Base-by-base conservation (phyloP, 352 stramenopile species). In the Detonula confervacea region DNA sequence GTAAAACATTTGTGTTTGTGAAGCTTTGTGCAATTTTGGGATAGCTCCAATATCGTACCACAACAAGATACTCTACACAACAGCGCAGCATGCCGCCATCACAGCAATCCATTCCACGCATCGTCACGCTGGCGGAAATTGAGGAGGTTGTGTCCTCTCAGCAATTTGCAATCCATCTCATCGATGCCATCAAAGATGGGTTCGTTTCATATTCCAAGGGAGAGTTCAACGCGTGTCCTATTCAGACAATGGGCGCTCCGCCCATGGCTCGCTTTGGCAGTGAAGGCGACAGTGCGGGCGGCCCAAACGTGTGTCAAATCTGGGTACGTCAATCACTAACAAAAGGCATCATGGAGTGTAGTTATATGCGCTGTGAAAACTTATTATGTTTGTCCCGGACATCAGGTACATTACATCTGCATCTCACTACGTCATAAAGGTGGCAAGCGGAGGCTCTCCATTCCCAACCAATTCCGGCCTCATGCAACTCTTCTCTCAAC, bases 261-360 rank as follows among this genome's bases (percentile, higher is more conserved):
- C 86, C 86, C 1, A 86, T 90, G 69, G 70, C 73, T 42, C 77
- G 70, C 9, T 87, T 90, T 70, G 37, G 16, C 8, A 25, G 46
- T 11, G 61, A 73, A 27, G 65, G 27, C 16, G 63, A 63, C 24
- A 64, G 80, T 24, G 63, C 89, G 90, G 59, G 55, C 66, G 7
- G 78, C 80, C 39, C 83, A 92, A 76, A 88, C 81, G 39, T 90
- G 86, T 69, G 75, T 92, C 16, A 92, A 90, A 68, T 87, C 80
- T 16, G 86, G 86, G 20, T 92, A 92, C 35, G 73, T 92, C 30
- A n/a, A n/a, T n/a, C n/a, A n/a, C n/a, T n/a, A n/a, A n/a, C n/a
- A n/a, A n/a, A n/a, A n/a, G n/a, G n/a, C n/a, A n/a, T n/a, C n/a
- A n/a, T n/a, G n/a, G n/a, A n/a, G n/a, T n/a, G n/a, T n/a, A n/a